Evolutionary conservation across 345 rosid species (phyloP).

Genomic region (Pugionium cornutum): DNA sequence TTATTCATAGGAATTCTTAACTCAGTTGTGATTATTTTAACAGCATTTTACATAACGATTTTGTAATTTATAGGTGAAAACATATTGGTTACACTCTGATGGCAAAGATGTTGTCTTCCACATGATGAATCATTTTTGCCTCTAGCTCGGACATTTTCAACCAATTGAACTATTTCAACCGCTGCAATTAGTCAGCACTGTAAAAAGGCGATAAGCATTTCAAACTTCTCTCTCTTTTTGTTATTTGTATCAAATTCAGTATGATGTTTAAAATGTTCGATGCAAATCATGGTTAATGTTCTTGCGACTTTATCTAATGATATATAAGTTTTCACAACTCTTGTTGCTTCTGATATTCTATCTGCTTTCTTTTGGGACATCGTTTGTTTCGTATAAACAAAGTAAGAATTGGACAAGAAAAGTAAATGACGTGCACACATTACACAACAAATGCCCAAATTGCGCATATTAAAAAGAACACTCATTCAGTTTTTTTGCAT

Average conservation of each 20-base stretch:
- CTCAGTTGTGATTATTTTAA: too few species aligned
- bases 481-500: background rate
- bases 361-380: background rate
- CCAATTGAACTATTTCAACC: background rate
- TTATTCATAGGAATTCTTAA: background rate
- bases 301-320: too few species aligned
- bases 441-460: background rate
- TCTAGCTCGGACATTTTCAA: conserved; percentile 41
- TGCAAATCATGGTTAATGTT: too few species aligned
- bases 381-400: conserved; percentile 11
- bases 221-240: too few species aligned
- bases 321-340: background rate
- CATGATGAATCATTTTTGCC: conserved; percentile 83
- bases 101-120: conserved; percentile 90
- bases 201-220: conserved; percentile 19
- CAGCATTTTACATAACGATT: background rate
- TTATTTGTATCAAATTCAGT: too few species aligned
- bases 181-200: too few species aligned
- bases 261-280: too few species aligned
- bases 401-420: background rate
- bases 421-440: conserved; percentile 15
- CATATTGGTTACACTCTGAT: conserved; percentile 87
- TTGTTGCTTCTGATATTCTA: background rate
- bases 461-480: background rate
- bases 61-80: conserved; percentile 65